Evolutionary conservation across 495 filamentous ascomycete genomes (phyloP), one percentile per base, ranked within the genome.

Genomic region (Trichoderma orchidacearum): DNA sequence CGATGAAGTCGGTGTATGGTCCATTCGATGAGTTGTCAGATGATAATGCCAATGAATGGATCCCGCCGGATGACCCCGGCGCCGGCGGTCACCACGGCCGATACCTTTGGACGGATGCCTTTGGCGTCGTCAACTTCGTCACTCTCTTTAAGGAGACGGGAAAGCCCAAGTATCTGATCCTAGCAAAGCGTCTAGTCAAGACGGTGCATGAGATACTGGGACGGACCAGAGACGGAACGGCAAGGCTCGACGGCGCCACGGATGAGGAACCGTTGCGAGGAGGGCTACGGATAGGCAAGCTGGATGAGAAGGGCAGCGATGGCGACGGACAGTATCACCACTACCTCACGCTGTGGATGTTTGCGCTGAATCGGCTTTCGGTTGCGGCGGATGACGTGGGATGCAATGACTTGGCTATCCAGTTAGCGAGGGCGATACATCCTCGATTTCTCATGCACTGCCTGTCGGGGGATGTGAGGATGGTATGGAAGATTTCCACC

Each of bases 301-400:
- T 70, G 5, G 68, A 75, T 25, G 79, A 66, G 0, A 53, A 53
- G 12, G 83, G 81, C 0, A 58, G 68, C 1, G 83, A 86, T 52
- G 69, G 74, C 17, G 84, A 86, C 63, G 83, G 83, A 3, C 81
- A 85, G 62, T 86, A 86, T 52, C 81, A 85, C 55, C 83, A 86
- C 58, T 87, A 85, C 61, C 66, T 86, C 9, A 85, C 82, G 0
- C 60, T 87, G 2, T 87, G 83, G 83, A 84, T 85, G 82, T 87
- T 85, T 60, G 83, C 81, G 0, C 67, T 86, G 3, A 85, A 85
- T 64, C 73, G 83, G 5, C 69, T 84, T 35, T 67, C 77, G 0
- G 45, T 77, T 11, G 83, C 79, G 12, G 75, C 73, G 3, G 69
- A 70, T 0, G 74, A 85, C 31, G 53, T 62, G 17, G 51, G 48